These are phyloP conservation scores for Rubia occidens DNA, from an alignment of 305 asterid species.

Conservation along the genomic window DNA sequence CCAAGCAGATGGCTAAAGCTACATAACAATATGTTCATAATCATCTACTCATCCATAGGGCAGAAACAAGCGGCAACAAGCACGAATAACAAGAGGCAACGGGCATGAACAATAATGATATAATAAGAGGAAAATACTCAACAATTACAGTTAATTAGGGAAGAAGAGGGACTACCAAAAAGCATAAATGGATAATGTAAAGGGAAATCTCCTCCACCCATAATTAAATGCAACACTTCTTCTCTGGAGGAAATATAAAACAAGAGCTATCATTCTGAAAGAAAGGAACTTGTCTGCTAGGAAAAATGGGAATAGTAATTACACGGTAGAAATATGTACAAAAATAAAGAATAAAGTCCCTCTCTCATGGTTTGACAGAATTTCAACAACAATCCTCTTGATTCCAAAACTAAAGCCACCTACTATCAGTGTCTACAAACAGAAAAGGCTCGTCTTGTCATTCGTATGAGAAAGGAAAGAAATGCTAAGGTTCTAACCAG, in stretches of 20 bases:
- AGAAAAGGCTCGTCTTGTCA: not conserved
- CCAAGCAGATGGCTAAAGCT: not conserved
- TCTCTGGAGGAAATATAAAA: too few species aligned
- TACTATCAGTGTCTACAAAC: not conserved
- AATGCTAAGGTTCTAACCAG: not conserved
- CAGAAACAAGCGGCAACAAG: not conserved
- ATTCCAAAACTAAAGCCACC: not conserved
- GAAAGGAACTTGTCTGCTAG: not conserved
- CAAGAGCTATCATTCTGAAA: not conserved
- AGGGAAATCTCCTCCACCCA: too few species aligned
- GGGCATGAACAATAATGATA: not conserved
- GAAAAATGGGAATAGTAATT: not conserved
- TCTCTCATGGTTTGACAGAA: slow-evolving; percentile 4
- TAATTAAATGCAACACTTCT: too few species aligned
- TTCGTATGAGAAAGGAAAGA: not conserved
- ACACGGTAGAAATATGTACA: not conserved
- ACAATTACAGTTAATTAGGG: not conserved
- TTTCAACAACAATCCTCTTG: not conserved
- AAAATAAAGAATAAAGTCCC: not conserved
- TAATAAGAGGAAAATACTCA: not conserved
- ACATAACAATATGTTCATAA: not conserved
- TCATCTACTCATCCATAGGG: not conserved
- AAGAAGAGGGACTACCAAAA: not conserved
- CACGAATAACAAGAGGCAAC: not conserved
- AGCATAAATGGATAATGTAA: not conserved